Evolutionary conservation across 106 monocot genomes (phyloP), one percentile per base, ranked within the genome.

Genomic region (Phalaenopsis aphrodite): DNA sequence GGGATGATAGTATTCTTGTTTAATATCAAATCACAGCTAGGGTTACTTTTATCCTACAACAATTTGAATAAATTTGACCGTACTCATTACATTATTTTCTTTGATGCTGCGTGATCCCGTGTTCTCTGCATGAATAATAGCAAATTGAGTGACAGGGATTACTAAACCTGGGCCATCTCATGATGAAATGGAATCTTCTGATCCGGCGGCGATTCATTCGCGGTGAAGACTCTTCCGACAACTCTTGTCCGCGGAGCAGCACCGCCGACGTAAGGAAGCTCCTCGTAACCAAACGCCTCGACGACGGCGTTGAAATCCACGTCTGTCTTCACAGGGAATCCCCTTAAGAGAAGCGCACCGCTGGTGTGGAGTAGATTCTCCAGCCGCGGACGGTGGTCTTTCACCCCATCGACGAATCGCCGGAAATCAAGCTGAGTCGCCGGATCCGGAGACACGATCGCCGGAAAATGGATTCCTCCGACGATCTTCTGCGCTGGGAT

Each of bases 141-240:
- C 11, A 52, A 52, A 52, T 52, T 52, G 52, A 52, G 11, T 52
- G 9, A 52, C 52, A 52, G 2, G 52, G 12, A 1, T 52, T 52
- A 72, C 75, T 52, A 52, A 17, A 94, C 97, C 90, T 94, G 92
- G 17, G 94, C 87, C 92, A 98, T 84, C 84, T 98, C 94, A 78
- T 98, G 97, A 79, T 98, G 97, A 56, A 98, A 94, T 38, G 94
- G 88, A 76, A 98, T 94, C 78, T 86, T 90, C 84, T 98, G 87
- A 78, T 92, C 94, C 19, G 97, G 94, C 45, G 92, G 94, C 38
- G 97, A 88, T 75, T 98, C 97, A 75, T 98, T 98, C 75, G 97
- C 97, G 21, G 97, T 98, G 75, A 88, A 92, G 38, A 98, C 90
- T 56, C 97, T 79, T 43, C 97, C 97, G n/a, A 89, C 87, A 23